Percentiles rank a stretch among this genome's conserved stretches.
Conservation (phyloP, 352 stramenopile genomes). For the Globisporangium acanthophoron region DNA sequence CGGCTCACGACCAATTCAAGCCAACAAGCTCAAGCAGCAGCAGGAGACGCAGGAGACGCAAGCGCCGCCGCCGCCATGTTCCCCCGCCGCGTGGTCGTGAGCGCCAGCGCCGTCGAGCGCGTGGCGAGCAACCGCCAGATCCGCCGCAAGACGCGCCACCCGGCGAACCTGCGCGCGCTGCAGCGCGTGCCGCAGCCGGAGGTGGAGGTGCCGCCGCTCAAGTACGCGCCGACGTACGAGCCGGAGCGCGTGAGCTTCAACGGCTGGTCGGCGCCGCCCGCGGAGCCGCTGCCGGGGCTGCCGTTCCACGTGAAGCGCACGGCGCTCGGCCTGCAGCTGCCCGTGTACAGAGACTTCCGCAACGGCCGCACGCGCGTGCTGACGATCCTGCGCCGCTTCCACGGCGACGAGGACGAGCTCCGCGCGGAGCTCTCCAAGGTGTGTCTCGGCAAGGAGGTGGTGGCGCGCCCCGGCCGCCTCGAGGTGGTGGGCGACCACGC, state of each 20-base stretch:
- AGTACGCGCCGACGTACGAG: constrained; percentile 78
- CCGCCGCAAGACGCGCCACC: constrained; percentile 75
- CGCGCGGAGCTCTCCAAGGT: constrained; percentile 82
- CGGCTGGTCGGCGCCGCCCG: constrained; percentile 74
- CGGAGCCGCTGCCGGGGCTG: constrained; percentile 49
- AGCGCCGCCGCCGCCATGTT: constrained; percentile 33
- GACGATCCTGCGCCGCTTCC: constrained; percentile 79
- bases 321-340: constrained; percentile 67
- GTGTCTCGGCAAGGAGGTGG: constrained; percentile 71
- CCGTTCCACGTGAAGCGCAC: constrained; percentile 84
- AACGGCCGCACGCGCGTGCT: constrained; percentile 85
- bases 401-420: constrained; percentile 74
- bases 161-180: constrained; percentile 56
- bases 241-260: constrained; percentile 86
- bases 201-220: constrained; percentile 61
- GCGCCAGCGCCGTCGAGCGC: constrained; percentile 42
- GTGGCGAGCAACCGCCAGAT: constrained; percentile 85
- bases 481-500: constrained; percentile 77
- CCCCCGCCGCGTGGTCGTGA: constrained; percentile 50
- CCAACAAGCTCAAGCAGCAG: constrained; percentile 5
- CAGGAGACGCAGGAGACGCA: constrained; percentile 7
- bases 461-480: constrained; percentile 56
- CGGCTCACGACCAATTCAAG: not conserved
- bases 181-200: constrained; percentile 53
- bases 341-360: constrained; percentile 82